Evolutionary conservation across 805 yeast species (phyloP).

Genomic region (Wickerhamiella occidentalis): DNA sequence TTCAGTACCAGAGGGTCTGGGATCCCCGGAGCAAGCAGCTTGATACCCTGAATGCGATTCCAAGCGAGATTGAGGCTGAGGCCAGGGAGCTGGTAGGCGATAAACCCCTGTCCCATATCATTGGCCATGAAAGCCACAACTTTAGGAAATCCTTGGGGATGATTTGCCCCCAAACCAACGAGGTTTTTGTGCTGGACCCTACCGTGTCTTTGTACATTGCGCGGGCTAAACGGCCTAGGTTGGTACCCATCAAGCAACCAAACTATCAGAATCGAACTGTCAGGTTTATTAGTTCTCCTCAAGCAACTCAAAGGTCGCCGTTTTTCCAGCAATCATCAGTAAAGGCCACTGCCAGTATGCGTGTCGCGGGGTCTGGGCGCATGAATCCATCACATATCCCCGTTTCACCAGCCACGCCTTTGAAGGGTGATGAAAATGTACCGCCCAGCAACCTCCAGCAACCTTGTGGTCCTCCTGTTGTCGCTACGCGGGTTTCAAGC

Average conservation of each 20-base stretch:
- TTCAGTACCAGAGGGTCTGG: conserved; percentile 75
- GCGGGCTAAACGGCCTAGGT: not conserved
- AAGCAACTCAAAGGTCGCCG: conserved; percentile 5
- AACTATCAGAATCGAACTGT: not conserved
- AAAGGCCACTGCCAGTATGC: no score
- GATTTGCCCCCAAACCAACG: conserved; percentile 51
- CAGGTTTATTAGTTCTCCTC: not conserved
- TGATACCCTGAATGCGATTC: conserved; percentile 29
- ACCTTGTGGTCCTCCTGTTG: not conserved
- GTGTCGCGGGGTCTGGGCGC: no score
- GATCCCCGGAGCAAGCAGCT: conserved; percentile 44
- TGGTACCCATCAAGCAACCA: not conserved
- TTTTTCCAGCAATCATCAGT: no score
- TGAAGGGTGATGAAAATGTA: not conserved
- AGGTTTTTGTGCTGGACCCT: conserved; percentile 19
- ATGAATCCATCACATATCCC: no score
- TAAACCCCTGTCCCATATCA: conserved; percentile 15
- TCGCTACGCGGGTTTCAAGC: not conserved
- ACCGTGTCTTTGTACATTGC: not conserved
- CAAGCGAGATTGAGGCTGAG: not conserved
- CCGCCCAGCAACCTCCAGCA: no score
- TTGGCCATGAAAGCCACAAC: conserved; percentile 19
- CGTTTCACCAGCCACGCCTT: no score
- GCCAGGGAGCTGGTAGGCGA: not conserved
- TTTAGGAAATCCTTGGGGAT: conserved; percentile 34